These are phyloP conservation scores for Pythium scleroteichum DNA, from an alignment of 352 stramenopile species.

Conservation along the genomic window DNA sequence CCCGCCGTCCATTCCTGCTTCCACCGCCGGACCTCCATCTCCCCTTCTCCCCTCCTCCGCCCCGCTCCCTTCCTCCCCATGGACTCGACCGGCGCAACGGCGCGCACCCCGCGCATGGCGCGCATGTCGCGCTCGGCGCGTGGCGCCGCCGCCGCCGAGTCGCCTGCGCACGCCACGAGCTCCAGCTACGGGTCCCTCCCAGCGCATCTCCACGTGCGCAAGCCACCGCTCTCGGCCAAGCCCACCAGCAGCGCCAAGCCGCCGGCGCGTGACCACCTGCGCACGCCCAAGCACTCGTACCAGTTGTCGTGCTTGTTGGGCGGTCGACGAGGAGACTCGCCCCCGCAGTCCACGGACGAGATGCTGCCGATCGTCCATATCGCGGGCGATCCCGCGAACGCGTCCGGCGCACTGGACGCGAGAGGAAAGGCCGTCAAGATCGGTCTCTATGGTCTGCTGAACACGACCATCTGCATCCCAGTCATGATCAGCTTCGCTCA, in stretches of 20 bases:
- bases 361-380: constrained; percentile 28
- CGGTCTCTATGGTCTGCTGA: constrained; percentile 89
- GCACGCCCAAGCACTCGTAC: constrained; percentile 32
- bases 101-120: constrained; percentile 57
- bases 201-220: constrained; percentile 16
- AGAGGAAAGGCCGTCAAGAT: constrained; percentile 52
- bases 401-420: constrained; percentile 1
- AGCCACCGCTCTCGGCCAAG: constrained; percentile 20
- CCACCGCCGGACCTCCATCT: background rate
- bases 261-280: constrained; percentile 6
- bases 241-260: background rate
- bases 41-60: background rate
- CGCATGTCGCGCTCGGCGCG: constrained; percentile 12
- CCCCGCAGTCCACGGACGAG: constrained; percentile 13
- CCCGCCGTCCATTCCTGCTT: background rate
- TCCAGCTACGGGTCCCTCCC: constrained; percentile 31
- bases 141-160: constrained; percentile 23
- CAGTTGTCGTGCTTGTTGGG: constrained; percentile 16
- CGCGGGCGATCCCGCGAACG: constrained; percentile 1
- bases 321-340: background rate
- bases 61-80: constrained; percentile 30
- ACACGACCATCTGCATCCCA: constrained; percentile 94
- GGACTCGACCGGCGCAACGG: constrained; percentile 81
- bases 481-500: constrained; percentile 93
- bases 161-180: constrained; percentile 36